Base-by-base conservation (phyloP, 2,329 filamentous ascomycete genomes). In the Colletotrichum salicis region DNA sequence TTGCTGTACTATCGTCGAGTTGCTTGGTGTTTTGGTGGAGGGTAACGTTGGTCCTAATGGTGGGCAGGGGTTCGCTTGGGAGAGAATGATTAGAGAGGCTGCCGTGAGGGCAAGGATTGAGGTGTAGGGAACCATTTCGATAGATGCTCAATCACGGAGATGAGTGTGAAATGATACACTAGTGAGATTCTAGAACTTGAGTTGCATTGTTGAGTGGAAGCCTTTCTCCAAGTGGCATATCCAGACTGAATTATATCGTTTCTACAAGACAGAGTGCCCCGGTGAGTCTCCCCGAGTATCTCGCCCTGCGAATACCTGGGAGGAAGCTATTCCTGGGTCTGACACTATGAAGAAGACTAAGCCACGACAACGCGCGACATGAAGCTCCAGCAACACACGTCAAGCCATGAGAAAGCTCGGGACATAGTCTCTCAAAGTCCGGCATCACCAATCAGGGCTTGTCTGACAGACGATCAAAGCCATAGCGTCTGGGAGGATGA, bases 61-160 rank as follows among this genome's bases (percentile, higher is more conserved):
- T 8, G 69, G 69, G 45, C 69, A 71, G 1, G 24, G 41, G 15
- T 68, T 71, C 24, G 58, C 64, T 6, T 55, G 57, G n/a, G 64
- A 29, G 6, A 51, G 31, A 5, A n/a, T 54, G 12, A 71, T 31
- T 31, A 63, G n/a, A 24, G 51, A 55, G 22, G 5, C 8, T 22
- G 52, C 27, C 41, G 54, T 22, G 27, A 64, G 24, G 52, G 45
- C 52, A 13, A 68, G 5, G 6, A 67, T n/a, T 5, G n/a, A 15
- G 24, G 13, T 22, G 48, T 33, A 57, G 33, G 15, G 24, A 6
- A 71, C 31, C 57, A 67, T 71, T 1, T 22, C 15, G 11, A n/a
- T 3, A 29, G 1, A 13, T 41, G 11, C 27, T n/a, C 2, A 51
- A 29, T 8, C 15, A 24, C 55, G 12, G 11, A 15, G 29, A n/a